Evolutionary conservation across 257 asterid genomes (phyloP).

Genomic region (Scutellaria baicalensis): DNA sequence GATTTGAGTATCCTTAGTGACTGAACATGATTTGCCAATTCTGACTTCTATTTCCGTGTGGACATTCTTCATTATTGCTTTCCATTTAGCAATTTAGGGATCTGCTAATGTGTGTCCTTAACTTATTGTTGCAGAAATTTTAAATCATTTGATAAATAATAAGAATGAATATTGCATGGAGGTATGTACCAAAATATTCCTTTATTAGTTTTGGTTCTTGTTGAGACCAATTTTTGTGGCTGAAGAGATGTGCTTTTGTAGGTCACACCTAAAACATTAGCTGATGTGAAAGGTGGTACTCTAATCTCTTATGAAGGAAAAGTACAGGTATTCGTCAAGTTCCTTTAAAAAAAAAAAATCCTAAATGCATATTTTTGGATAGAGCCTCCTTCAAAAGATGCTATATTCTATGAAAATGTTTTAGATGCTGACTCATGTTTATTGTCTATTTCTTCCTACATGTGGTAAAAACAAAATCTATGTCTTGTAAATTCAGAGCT

Average conservation of each 20-base stretch:
- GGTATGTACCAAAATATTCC: conserved; percentile 59
- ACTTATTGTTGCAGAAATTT: conserved; percentile 58
- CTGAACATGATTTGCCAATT: background rate
- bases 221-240: background rate
- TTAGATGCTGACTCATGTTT: conserved; percentile 4
- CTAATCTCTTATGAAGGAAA: conserved; percentile 87
- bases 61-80: background rate
- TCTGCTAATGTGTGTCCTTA: conserved; percentile 37
- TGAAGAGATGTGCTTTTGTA: conserved; percentile 26
- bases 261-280: conserved; percentile 98
- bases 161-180: conserved; percentile 99
- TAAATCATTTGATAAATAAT: conserved; percentile 74
- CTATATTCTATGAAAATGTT: background rate
- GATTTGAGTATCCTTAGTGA: conserved; percentile 89
- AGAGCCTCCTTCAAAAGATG: background rate
- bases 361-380: background rate
- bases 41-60: background rate
- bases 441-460: background rate
- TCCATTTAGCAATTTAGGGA: background rate
- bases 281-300: conserved; percentile 99
- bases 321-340: conserved; percentile 59
- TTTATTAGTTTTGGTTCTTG: background rate
- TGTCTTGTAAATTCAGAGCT: background rate
- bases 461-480: conserved; percentile 1
- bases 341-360: background rate